Percentiles rank a stretch among this genome's conserved stretches.
Conservation (phyloP, 805 yeast genomes). For the Metschnikowia reukaufii region DNA sequence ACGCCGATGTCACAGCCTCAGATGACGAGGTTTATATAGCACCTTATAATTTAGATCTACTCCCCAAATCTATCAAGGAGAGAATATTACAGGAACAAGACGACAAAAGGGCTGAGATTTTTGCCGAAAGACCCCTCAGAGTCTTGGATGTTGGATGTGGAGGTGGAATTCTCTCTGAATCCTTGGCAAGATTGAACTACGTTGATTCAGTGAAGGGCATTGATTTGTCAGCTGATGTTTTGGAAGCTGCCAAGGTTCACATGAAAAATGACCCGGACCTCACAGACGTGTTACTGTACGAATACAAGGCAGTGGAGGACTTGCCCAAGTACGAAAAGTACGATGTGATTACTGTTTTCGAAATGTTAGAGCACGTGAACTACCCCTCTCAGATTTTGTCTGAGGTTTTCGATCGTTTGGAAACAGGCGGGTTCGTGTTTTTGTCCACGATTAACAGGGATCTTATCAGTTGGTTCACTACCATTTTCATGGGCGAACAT, state of each 20-base stretch:
- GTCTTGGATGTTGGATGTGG: slow-evolving; percentile 96
- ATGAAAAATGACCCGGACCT: slow-evolving; percentile 63
- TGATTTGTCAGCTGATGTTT: slow-evolving; percentile 81
- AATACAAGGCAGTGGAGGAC: slow-evolving; percentile 62
- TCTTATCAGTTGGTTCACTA: slow-evolving; percentile 82
- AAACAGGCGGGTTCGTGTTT: slow-evolving; percentile 81
- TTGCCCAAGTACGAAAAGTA: slow-evolving; percentile 46
- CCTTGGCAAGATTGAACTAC: slow-evolving; percentile 72
- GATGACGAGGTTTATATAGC: slow-evolving; percentile 66
- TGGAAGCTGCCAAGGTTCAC: slow-evolving; percentile 77
- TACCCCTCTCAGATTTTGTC: slow-evolving; percentile 71
- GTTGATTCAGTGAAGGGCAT: slow-evolving; percentile 71
- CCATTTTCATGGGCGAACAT: slow-evolving; percentile 87
- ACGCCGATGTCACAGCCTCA: slow-evolving; percentile 25
- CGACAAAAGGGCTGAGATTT: slow-evolving; percentile 38
- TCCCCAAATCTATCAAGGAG: slow-evolving; percentile 56
- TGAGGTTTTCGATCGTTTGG: slow-evolving; percentile 66
- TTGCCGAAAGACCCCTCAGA: slow-evolving; percentile 37
- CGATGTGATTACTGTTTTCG: slow-evolving; percentile 88
- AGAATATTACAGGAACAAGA: slow-evolving; percentile 54
- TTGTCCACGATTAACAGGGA: slow-evolving; percentile 92
- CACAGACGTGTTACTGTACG: slow-evolving; percentile 55
- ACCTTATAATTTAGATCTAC: slow-evolving; percentile 66
- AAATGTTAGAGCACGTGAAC: slow-evolving; percentile 92
- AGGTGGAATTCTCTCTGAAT: slow-evolving; percentile 92